Evolutionary conservation across 2,329 filamentous ascomycete species (phyloP).

Genomic region (Pseudocercospora musae): DNA sequence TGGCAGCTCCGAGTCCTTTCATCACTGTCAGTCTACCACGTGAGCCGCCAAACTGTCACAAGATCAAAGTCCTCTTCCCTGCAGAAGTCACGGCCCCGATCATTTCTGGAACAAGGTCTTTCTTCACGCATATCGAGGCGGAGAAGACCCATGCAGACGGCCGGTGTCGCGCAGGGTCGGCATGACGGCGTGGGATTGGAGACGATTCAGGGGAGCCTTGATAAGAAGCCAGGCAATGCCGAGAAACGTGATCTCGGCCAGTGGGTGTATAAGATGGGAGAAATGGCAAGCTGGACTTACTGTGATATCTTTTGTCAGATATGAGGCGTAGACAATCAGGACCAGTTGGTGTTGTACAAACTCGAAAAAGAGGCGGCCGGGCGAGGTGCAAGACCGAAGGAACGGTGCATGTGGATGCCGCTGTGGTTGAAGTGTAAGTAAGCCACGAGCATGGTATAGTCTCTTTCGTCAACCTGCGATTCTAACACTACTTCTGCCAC

Average conservation of each 20-base stretch:
- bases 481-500: neutral
- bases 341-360: constrained; percentile 1
- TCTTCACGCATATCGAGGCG: neutral
- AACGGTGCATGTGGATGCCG: neutral
- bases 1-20: neutral
- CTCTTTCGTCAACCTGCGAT: neutral
- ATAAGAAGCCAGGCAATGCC: neutral
- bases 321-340: constrained; percentile 3
- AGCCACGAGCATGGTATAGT: neutral
- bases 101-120: neutral
- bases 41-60: neutral
- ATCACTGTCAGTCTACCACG: neutral
- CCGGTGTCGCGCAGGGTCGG: neutral
- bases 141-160: neutral
- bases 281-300: neutral
- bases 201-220: neutral
- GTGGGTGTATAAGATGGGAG: neutral
- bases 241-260: neutral
- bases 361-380: neutral
- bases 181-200: neutral
- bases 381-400: neutral
- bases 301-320: neutral
- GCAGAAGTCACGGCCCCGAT: neutral
- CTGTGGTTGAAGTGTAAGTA: constrained; percentile 4
- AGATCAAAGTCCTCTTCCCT: neutral